Base-by-base conservation (phyloP, 257 asterid species). In the Voacanga thouarsii region DNA sequence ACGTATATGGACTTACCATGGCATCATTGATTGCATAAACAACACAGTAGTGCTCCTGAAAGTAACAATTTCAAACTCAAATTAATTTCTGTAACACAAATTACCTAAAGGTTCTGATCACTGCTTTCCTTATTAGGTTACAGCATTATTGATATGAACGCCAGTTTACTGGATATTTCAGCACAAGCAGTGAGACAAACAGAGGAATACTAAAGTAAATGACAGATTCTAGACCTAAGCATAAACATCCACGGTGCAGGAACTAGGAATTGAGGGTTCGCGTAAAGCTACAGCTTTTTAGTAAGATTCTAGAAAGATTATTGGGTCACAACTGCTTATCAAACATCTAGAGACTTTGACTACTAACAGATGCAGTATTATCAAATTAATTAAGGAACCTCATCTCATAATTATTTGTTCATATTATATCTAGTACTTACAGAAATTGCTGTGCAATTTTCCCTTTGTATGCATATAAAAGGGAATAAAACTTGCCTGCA, bases 11-110 rank as follows among this genome's bases (percentile, higher is more conserved):
- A 72, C 92, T 74, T 89, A 93, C 99, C 97, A 81, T 77, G 75
- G 92, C 90, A 82, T 96, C 97, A 41, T 96, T 96, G 85, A 90
- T 83, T 65, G 97, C 97, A 84, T 82, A 89, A 60, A 91, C 84
- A 84, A 92, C 98, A 75, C 98, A 96, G 84, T 93, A 96, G 82
- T 96, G 99, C 86, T 96, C 98, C 98, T 92, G 97, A 71, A 87
- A 92, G 77, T 67, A 26, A 24, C 59, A 82, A 78, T 70, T 78
- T 49, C 18, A 53, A 57, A 44, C 60, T 26, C 30, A 16, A 24
- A 28, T 71, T 49, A 30, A 6, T 10, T 66, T 50, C 43, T 28
- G 33, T 37, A 9, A 41, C 56, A 75, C 3, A 53, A 33, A 75
- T 44, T 21, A 61, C 26, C 7, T 47, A 14, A 19, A 1, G 11